Base-by-base conservation (phyloP, 805 yeast species). In the Saccharomycopsis malanga region DNA sequence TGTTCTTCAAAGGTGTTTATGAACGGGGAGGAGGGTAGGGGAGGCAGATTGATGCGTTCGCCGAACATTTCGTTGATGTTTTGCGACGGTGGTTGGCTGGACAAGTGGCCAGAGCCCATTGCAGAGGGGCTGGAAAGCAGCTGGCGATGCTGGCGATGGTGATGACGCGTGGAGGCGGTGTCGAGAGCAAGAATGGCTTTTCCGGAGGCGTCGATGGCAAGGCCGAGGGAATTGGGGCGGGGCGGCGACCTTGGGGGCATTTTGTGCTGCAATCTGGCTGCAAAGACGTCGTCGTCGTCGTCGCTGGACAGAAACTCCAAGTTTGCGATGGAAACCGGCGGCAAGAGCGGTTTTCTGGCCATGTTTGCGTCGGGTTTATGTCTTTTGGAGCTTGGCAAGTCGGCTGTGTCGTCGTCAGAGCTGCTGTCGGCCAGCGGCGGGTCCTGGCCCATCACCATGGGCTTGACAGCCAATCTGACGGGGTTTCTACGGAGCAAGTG, bases 311-410 rank as follows among this genome's bases (percentile, higher is more conserved):
- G 24, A 20, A 46, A 41, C 10, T 50, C 49, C 10, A 50, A 22
- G 24, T 44, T 47, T 5, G 35, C 12, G 15, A 50, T 45, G 6
- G 51, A 23, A 12, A 50, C 45, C 7, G 54, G 52, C 2, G 54
- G 54, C 18, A 50, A 40, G 21, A 50, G 40, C 6, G 53, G 53
- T 15, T 30, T 20, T 14, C 12, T 7, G 12, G 14, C 21, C 5
- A 23, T 5, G 5, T 4, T 14, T 4, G 36, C 21, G 7, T 14
- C 39, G 22, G 15, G 37, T 20, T 23, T 20, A 18, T 27, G 35
- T 15, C 30, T 39, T 25, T 29, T 39, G n/a, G 27, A 27, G 18
- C 29, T 32, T 12, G n/a, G 6, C n/a, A 18, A 21, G 30, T 41
- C 44, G 9, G 10, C 27, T n/a, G 30, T 29, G n/a, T 27, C 37